Base-by-base conservation (phyloP, 192 early-diverging fungal species). In the Coemansia sp. region DNA sequence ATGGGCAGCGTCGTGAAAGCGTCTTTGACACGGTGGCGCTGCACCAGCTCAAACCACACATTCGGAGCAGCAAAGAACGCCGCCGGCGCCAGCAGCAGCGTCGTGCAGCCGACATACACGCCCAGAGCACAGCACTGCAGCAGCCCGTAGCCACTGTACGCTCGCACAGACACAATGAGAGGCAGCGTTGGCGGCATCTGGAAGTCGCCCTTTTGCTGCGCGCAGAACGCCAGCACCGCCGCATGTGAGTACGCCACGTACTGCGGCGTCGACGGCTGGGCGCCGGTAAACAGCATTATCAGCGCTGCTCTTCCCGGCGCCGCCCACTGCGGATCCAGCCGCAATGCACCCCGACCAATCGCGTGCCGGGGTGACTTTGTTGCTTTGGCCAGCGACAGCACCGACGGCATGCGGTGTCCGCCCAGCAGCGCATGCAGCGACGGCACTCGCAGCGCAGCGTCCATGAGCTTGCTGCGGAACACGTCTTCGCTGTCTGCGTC, bases 1-100 rank as follows among this genome's bases (percentile, higher is more conserved):
- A 91, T 84, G 21, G 85, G 67, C 27, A 84, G 81, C 1, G 90
- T 88, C 0, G 86, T 74, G 56, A 85, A 87, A 0, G 83, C 81
- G 41, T 92, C 89, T 63, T 91, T 90, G 60, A 89, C 84, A 61
- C 86, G 84, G 63, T 90, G 86, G 41, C 86, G 78, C 66, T 90
- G 84, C 12, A 92, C 60, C 29, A 84, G 80, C 56, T 93, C 92
- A 59, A 93, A 92, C 74, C 85, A 92, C 27, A 92, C 70, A 14
- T 79, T 56, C n/a, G 88, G 86, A 27, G 76, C 73, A 23, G 75
- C 67, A 45, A 73, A 83, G 48, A 81, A 92, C 41, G 91, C 90
- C 3, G 74, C 56, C n/a, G 83, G 79, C 51, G 88, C 70, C 49
- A 92, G 76, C 45, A 89, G 67, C 52, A 90, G 67, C 21, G 90